Percentiles rank a stretch among this genome's conserved stretches.
Evolutionary conservation across 352 stramenopile species (phyloP).

Genomic region (Phytophthora syringae): DNA sequence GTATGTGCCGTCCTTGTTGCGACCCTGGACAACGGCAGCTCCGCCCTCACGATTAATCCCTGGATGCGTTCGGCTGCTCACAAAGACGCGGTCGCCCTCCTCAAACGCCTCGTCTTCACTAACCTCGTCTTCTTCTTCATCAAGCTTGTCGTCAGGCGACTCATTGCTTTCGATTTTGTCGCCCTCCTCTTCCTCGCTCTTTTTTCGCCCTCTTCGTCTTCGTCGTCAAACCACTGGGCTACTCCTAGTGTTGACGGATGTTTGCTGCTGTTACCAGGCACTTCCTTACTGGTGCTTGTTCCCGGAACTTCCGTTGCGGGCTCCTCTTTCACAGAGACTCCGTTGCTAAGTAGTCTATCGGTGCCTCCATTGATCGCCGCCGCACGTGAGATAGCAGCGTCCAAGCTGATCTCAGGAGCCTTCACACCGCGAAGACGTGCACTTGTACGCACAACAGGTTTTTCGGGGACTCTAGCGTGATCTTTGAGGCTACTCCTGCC

Average conservation of each 20-base stretch:
- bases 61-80: conserved; percentile 70
- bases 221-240: conserved; percentile 50
- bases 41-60: conserved; percentile 85
- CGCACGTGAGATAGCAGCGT: conserved; percentile 21
- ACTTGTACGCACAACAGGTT: conserved; percentile 37
- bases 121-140: conserved; percentile 43
- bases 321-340: conserved; percentile 36
- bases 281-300: conserved; percentile 1
- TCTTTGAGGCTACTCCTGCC: conserved; percentile 23
- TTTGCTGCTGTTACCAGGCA: neutral
- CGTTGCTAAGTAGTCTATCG: conserved; percentile 11
- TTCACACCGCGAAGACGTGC: conserved; percentile 57
- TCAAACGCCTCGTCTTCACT: conserved; percentile 55
- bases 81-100: conserved; percentile 75
- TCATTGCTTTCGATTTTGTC: conserved; percentile 8
- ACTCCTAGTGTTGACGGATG: conserved; percentile 10
- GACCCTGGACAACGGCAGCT: conserved; percentile 51
- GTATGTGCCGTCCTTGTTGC: conserved; percentile 76
- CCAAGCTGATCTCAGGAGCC: conserved; percentile 41
- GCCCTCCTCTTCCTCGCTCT: conserved; percentile 14
- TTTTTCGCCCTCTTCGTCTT: conserved; percentile 34
- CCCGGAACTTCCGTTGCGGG: conserved; percentile 4
- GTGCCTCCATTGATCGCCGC: conserved; percentile 7
- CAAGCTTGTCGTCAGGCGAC: conserved; percentile 2
- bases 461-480: conserved; percentile 13